Conservation (phyloP, 2,329 filamentous ascomycete genomes). For the Penicillium concentricum region DNA sequence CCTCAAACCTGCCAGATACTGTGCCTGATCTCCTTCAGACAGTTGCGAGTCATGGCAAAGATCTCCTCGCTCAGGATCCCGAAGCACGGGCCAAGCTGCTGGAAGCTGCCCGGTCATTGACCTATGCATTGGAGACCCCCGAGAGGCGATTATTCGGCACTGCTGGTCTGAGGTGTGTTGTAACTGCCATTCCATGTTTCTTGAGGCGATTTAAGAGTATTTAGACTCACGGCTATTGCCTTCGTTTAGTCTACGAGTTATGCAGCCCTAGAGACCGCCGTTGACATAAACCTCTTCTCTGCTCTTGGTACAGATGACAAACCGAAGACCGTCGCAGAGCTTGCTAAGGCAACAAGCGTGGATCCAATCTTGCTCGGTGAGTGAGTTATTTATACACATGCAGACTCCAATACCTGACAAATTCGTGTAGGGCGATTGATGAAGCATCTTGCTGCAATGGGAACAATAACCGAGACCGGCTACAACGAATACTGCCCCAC, state of each 20-base stretch:
- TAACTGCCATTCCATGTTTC: neutral
- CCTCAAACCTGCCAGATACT: neutral
- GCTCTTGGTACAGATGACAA: conserved; percentile 1
- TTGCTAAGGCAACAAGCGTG: neutral
- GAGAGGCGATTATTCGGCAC: conserved; percentile 51
- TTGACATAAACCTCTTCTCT: neutral
- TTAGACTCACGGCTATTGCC: neutral
- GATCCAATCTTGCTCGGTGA: neutral
- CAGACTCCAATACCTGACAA: neutral
- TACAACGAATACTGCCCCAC: conserved; percentile 31
- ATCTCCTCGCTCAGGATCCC: neutral
- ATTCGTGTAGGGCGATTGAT: conserved; percentile 25
- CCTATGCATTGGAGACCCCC: conserved; percentile 44
- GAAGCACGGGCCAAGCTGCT: conserved; percentile 10
- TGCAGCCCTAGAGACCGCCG: neutral
- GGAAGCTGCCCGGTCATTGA: conserved; percentile 18
- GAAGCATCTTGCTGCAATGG: conserved; percentile 35
- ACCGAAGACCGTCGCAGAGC: neutral
- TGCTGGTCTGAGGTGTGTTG: conserved; percentile 41
- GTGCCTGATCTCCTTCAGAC: neutral
- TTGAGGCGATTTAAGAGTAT: neutral
- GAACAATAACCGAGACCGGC: conserved; percentile 30
- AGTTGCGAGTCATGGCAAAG: neutral
- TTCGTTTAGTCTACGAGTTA: neutral
- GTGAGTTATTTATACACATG: neutral